Evolutionary conservation across 73 alveolate genomes (phyloP).

Genomic region (Tetrahymena malaccensis): DNA sequence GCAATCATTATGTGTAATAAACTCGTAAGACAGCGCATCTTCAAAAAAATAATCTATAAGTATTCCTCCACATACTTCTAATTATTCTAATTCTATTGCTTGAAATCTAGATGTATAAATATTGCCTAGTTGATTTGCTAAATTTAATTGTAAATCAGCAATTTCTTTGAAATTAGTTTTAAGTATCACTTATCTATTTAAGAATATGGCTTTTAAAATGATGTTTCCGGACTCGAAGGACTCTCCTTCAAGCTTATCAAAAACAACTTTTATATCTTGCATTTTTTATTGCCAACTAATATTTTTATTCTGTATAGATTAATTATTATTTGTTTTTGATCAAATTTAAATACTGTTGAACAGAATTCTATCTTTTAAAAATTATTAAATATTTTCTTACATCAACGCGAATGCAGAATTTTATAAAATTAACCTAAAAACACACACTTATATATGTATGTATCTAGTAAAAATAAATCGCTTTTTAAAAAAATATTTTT

Average conservation of each 20-base stretch:
- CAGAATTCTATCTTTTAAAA: background rate
- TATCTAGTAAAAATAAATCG: too few species aligned
- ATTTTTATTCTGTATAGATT: background rate
- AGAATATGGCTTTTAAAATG: background rate
- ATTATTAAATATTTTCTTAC: background rate
- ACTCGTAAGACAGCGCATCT: background rate
- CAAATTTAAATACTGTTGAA: background rate
- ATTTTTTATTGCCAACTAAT: background rate
- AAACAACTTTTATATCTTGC: background rate
- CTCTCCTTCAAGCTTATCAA: background rate
- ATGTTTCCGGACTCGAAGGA: background rate
- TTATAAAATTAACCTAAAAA: too few species aligned
- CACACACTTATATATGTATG: too few species aligned
- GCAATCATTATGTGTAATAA: background rate
- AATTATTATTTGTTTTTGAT: background rate
- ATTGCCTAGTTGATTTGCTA: background rate
- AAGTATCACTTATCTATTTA: background rate
- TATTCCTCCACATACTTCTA: background rate
- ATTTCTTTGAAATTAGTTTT: background rate
- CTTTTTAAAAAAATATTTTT: too few species aligned
- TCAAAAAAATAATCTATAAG: background rate
- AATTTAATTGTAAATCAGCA: background rate
- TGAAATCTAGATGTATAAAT: background rate
- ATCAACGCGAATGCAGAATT: too few species aligned
- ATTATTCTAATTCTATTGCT: background rate